Evolutionary conservation across 1,139 yeast species (phyloP).

Genomic region (Taphrina communis): DNA sequence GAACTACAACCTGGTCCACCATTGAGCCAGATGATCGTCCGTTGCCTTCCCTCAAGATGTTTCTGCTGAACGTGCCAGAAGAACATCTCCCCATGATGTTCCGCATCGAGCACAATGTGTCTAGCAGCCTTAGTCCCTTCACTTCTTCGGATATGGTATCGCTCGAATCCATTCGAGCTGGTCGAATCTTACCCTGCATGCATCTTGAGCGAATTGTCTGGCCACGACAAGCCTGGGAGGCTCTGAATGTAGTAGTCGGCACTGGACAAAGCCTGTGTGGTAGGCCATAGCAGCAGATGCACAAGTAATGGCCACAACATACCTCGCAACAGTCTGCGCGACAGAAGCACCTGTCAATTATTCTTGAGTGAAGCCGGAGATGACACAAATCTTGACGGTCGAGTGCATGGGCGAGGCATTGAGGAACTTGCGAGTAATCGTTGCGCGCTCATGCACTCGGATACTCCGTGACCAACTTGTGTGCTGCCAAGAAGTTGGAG

Average conservation of each 20-base stretch:
- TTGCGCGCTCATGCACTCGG: neutral
- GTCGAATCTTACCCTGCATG: conserved; percentile 52
- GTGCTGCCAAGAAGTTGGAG: too few species aligned
- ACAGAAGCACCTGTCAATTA: too few species aligned
- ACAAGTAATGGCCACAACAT: conserved; percentile 4
- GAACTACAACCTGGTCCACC: conserved; percentile 94
- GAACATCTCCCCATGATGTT: conserved; percentile 67
- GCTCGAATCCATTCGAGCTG: too few species aligned
- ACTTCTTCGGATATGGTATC: too few species aligned
- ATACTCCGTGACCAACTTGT: neutral
- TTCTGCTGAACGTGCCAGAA: conserved; percentile 66
- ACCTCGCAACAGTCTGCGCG: too few species aligned
- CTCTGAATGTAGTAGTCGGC: conserved; percentile 52
- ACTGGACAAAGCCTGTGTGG: conserved; percentile 46
- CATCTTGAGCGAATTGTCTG: conserved; percentile 51
- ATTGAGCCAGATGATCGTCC: conserved; percentile 73
- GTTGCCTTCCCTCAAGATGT: conserved; percentile 49
- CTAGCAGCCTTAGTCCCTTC: conserved; percentile 49
- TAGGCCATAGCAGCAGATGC: conserved; percentile 7
- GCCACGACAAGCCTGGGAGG: conserved; percentile 51
- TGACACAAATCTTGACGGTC: too few species aligned
- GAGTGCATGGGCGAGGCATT: neutral
- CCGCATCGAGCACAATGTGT: conserved; percentile 64
- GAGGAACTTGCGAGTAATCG: neutral
- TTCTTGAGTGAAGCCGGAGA: too few species aligned